Conservation (phyloP, 2,329 filamentous ascomycete genomes). For the Fusarium nisikadoi region DNA sequence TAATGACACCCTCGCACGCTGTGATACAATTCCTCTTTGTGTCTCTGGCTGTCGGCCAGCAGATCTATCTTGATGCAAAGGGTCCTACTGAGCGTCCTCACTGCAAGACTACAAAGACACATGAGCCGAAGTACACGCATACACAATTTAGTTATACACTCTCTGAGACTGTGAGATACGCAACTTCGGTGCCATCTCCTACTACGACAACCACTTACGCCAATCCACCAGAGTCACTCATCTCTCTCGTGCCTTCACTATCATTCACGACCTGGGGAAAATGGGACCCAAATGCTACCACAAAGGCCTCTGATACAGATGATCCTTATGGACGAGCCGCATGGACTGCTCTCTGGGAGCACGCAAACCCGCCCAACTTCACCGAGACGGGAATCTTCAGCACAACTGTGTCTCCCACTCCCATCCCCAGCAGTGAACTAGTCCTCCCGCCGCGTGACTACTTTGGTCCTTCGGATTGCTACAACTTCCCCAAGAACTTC, state of each 20-base stretch:
- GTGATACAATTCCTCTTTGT: constrained; percentile 33
- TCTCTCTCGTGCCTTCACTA: constrained; percentile 41
- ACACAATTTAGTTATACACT: constrained; percentile 47
- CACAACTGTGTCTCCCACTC: constrained; percentile 65
- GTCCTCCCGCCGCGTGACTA: constrained; percentile 65
- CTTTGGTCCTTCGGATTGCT: constrained; percentile 59
- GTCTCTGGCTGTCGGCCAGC: constrained; percentile 40
- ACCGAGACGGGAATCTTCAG: constrained; percentile 47
- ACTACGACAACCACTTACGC: constrained; percentile 48
- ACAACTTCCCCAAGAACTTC: constrained; percentile 61
- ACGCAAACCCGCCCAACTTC: constrained; percentile 49
- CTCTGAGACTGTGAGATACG: constrained; percentile 48
- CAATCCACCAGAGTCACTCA: constrained; percentile 41
- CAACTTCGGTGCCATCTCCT: constrained; percentile 45
- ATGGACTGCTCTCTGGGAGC: constrained; percentile 49
- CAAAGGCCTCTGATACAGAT: constrained; percentile 43
- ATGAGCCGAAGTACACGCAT: constrained; percentile 44
- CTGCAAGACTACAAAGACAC: constrained; percentile 35
- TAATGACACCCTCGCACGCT: constrained; percentile 27
- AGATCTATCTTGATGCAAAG: constrained; percentile 41
- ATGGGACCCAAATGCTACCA: constrained; percentile 47
- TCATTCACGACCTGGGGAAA: constrained; percentile 50
- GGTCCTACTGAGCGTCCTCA: constrained; percentile 45
- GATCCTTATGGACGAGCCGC: constrained; percentile 47
- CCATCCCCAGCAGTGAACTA: constrained; percentile 64